Base-by-base conservation (phyloP, 2,329 filamentous ascomycete genomes). In the Talaromyces funiculosus region DNA sequence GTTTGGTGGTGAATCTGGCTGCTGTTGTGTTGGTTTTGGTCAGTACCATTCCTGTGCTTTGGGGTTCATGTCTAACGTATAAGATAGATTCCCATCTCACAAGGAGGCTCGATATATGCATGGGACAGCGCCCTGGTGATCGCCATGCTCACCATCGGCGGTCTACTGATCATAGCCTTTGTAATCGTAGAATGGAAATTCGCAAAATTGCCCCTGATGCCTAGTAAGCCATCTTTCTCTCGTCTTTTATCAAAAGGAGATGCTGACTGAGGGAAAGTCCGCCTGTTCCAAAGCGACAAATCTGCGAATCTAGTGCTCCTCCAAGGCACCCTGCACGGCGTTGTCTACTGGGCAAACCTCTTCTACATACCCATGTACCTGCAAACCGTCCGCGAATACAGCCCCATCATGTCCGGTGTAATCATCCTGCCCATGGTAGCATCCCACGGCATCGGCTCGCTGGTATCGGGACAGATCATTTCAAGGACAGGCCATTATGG, bases 261-360 rank as follows among this genome's bases (percentile, higher is more conserved):
- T 6, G 24, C 16, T 47, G 6, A 29, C 22, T n/a, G 3, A 45
- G 18, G n/a, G 0, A 29, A 42, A 61, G 59, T 60, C 16, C 58
- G 53, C 35, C 61, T 64, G 49, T 67, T 70, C 53, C 70, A 71
- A 57, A 65, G 68, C 24, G 67, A 69, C 29, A 62, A 71, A 35
- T 70, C 67, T 37, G 64, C 66, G 26, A 64, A 45, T 12, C 69
- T 72, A 53, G 63, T 65, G 26, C 55, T 64, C 10, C 66, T 67
- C 45, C 63, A 62, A 31, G 64, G 65, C 5, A 61, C 60, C 3
- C 68, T 72, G 55, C 58, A 72, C 24, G 64, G 64, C 38, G 62
- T 65, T 2, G 65, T 67, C 26, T 64, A 64, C 1, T 65, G 64
- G 24, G 62, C 64, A 43, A 63, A 66, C 35, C 53, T 67, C 22